Evolutionary conservation across 805 yeast species (phyloP).

Genomic region (Cyberlindnera mississippiensis): DNA sequence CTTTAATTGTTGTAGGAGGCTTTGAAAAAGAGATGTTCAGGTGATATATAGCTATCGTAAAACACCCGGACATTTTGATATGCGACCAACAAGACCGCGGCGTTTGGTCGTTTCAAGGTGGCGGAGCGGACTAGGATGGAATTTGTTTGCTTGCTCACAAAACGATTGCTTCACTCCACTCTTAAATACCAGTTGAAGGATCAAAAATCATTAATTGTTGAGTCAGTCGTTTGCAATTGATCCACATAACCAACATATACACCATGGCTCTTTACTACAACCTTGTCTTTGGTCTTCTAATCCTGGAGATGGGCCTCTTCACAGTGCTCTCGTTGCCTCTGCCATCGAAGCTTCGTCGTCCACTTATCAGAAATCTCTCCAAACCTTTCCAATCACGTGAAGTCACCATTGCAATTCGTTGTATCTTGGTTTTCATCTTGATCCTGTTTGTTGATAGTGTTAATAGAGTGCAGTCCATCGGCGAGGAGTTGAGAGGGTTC

Average conservation of each 20-base stretch:
- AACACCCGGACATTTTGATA: slow-evolving; percentile 3
- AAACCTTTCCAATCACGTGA: slow-evolving; percentile 69
- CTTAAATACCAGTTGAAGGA: too few relatives aligned
- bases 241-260: neutral
- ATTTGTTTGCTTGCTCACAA: neutral
- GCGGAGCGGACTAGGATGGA: neutral
- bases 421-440: slow-evolving; percentile 77
- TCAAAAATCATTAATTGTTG: too few relatives aligned
- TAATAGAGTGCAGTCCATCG: slow-evolving; percentile 71
- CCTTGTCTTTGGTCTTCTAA: slow-evolving; percentile 63
- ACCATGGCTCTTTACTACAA: slow-evolving; percentile 31
- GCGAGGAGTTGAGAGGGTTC: slow-evolving; percentile 50
- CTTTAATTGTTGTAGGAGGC: too few relatives aligned
- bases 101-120: neutral
- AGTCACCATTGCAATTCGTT: slow-evolving; percentile 73
- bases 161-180: neutral
- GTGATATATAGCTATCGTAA: slow-evolving; percentile 1
- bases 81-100: neutral
- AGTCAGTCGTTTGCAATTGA: too few relatives aligned
- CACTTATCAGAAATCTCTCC: slow-evolving; percentile 56
- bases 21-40: too few relatives aligned
- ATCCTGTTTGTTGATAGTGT: slow-evolving; percentile 85
- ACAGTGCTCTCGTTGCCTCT: slow-evolving; percentile 79
- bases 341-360: slow-evolving; percentile 70
- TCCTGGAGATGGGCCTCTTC: slow-evolving; percentile 75